These are phyloP conservation scores for Paracamarosporium sp. DNA, from an alignment of 2,329 filamentous ascomycete genomes.

Conservation along the genomic window DNA sequence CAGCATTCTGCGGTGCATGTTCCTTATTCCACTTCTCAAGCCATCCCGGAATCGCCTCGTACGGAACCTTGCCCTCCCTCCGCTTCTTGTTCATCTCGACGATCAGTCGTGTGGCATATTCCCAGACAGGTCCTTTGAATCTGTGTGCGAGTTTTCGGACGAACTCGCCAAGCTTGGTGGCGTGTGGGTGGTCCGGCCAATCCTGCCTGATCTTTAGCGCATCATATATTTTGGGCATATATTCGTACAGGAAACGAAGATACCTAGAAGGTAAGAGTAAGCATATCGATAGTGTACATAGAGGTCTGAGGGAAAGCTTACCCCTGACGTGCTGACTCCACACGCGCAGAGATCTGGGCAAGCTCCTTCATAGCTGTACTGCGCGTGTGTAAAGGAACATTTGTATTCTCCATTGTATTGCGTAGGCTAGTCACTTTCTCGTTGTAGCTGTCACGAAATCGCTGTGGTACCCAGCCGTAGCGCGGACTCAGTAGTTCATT, in stretches of 20 bases:
- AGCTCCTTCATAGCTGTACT: neutral
- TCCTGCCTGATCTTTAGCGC: neutral
- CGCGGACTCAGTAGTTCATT: slow-evolving; percentile 1
- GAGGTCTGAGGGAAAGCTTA: neutral
- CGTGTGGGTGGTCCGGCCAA: neutral
- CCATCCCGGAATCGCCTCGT: slow-evolving; percentile 3
- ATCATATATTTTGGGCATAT: neutral
- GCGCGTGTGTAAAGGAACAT: neutral
- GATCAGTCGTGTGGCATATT: neutral
- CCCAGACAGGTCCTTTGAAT: neutral
- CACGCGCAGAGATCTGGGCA: neutral
- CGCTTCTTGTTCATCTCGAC: neutral
- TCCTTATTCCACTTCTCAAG: neutral
- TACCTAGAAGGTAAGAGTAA: neutral
- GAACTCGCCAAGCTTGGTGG: neutral
- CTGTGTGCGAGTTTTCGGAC: neutral
- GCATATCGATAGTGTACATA: neutral
- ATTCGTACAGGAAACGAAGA: neutral
- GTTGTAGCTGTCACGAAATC: neutral
- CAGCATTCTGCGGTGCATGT: neutral
- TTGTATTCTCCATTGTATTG: neutral
- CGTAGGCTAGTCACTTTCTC: neutral
- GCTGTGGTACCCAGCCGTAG: neutral
- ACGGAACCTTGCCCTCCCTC: neutral
- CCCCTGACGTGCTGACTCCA: neutral